phyloP scores from a whole-genome alignment of 2,329 filamentous ascomycete genomes.

The Verticillium isaacii region DNA sequence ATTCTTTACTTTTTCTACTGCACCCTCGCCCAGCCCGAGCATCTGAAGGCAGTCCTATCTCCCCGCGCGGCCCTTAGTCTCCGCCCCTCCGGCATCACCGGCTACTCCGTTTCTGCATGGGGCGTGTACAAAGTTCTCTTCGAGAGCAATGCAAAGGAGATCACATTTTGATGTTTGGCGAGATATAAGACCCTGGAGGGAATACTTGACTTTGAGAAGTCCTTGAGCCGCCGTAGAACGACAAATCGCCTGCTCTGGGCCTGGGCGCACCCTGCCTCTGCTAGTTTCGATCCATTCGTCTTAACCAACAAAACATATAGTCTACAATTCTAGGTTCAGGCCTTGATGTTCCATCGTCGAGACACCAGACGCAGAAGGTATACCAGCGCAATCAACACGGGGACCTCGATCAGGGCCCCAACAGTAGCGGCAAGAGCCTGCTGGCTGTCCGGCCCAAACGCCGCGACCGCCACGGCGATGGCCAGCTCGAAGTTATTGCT shows the following conservation, averaged over 20 bases:
- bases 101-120: neutral
- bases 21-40: neutral
- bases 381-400: slow-evolving; percentile 65
- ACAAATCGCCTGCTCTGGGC: too few relatives aligned
- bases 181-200: too few relatives aligned
- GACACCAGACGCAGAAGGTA: slow-evolving; percentile 58
- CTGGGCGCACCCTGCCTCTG: too few relatives aligned
- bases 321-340: slow-evolving; percentile 13
- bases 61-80: neutral
- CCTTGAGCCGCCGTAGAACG: too few relatives aligned
- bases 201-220: too few relatives aligned
- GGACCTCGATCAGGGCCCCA: slow-evolving; percentile 73
- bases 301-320: too few relatives aligned
- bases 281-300: too few relatives aligned
- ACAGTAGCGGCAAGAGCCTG: slow-evolving; percentile 73
- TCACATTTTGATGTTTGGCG: too few relatives aligned
- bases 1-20: neutral
- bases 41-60: neutral
- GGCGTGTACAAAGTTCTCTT: neutral
- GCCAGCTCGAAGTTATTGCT: slow-evolving; percentile 84
- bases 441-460: slow-evolving; percentile 65
- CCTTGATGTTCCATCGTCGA: slow-evolving; percentile 44
- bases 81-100: neutral
- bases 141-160: neutral
- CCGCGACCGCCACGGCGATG: slow-evolving; percentile 73